A percentile compares a stretch with the other conserved stretches of the same genome.
Conservation (phyloP, 1,284 basidiomycete genomes). For the Naganishia liquefaciens region DNA sequence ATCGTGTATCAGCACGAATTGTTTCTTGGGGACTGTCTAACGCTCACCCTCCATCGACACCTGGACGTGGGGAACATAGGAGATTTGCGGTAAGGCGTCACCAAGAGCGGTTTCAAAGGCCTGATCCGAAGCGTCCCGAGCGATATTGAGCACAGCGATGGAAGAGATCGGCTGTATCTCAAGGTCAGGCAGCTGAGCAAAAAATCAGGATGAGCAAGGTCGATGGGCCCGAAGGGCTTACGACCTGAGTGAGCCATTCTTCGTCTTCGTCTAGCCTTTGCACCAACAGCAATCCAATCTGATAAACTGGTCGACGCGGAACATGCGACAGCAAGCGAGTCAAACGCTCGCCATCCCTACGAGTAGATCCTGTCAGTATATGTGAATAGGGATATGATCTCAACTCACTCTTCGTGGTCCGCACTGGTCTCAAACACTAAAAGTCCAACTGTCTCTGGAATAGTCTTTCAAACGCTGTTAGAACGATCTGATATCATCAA, state of each 20-base stretch:
- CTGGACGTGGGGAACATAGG: conserved; percentile 5
- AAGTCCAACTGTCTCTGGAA: conserved; percentile 18
- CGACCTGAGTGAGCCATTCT: conserved; percentile 1
- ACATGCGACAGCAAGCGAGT: neutral
- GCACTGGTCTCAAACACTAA: conserved; percentile 27
- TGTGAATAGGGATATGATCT: neutral
- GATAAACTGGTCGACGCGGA: conserved; percentile 16
- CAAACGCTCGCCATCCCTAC: conserved; percentile 9
- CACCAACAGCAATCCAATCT: conserved; percentile 19
- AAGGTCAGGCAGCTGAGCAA: neutral
- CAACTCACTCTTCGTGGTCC: neutral
- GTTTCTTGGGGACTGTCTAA: neutral
- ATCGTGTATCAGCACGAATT: neutral
- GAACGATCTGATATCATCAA: neutral
- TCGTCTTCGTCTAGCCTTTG: conserved; percentile 11
- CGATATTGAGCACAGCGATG: conserved; percentile 17
- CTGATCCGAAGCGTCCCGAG: conserved; percentile 21
- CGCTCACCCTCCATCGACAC: conserved; percentile 23
- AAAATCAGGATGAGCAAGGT: neutral
- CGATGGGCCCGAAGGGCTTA: neutral
- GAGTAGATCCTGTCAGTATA: neutral
- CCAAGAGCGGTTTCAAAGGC: conserved; percentile 8
- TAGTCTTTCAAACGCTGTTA: neutral
- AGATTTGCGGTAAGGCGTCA: conserved; percentile 21
- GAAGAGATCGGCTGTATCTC: conserved; percentile 2